phyloP scores from a whole-genome alignment of 2,329 filamentous ascomycete species.

The Colletotrichum sp. region DNA sequence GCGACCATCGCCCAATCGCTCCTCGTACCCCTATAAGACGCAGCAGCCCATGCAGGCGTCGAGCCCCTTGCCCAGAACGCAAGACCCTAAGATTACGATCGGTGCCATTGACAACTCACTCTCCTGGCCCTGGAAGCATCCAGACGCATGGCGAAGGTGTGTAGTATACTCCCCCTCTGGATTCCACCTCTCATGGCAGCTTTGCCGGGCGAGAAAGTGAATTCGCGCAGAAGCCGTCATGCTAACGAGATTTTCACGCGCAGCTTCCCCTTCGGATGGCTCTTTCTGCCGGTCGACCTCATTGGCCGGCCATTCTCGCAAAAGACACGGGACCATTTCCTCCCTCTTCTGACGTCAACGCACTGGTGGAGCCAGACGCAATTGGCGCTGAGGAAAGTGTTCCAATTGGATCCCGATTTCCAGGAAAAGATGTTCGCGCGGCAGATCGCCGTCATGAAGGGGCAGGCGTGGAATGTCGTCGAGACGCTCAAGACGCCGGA shows the following conservation, averaged over 20 bases:
- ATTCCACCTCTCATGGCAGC: background rate
- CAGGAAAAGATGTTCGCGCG: constrained; percentile 99
- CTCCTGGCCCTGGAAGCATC: constrained; percentile 99
- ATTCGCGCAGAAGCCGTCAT: background rate
- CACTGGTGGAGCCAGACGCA: constrained; percentile 98
- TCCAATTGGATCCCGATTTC: constrained; percentile 92
- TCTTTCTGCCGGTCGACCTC: constrained; percentile 94
- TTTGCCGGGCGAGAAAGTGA: background rate
- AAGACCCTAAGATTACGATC: constrained; percentile 70
- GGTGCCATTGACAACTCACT: constrained; percentile 98
- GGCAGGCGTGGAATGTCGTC: constrained; percentile 98
- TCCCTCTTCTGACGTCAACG: constrained; percentile 93
- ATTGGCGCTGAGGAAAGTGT: constrained; percentile 81
- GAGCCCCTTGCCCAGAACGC: constrained; percentile 49
- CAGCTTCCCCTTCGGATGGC: constrained; percentile 97
- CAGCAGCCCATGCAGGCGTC: constrained; percentile 86
- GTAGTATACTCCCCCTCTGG: background rate
- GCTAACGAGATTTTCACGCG: background rate
- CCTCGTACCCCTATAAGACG: constrained; percentile 72
- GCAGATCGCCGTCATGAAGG: constrained; percentile 99
- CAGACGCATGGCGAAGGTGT: constrained; percentile 78
- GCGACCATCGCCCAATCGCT: constrained; percentile 41
- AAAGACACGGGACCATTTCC: constrained; percentile 90
- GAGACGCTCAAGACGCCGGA: constrained; percentile 93
- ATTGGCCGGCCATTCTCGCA: constrained; percentile 97